Base-by-base conservation (phyloP, 2,329 filamentous ascomycete genomes). In the Kalmusia sp. region DNA sequence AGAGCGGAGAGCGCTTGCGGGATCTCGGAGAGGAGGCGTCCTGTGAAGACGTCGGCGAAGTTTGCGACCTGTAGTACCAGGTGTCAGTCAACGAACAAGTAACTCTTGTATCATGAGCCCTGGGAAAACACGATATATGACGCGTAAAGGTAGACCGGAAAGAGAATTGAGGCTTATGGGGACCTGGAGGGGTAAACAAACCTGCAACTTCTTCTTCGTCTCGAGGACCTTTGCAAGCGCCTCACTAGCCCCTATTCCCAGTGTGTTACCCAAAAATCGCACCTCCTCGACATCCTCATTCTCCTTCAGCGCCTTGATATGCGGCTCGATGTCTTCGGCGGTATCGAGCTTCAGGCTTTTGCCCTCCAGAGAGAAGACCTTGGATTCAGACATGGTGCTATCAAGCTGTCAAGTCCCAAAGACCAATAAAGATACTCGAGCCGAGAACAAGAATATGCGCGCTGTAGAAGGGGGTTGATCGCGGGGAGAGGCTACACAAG, bases 11-110 rank as follows among this genome's bases (percentile, higher is more conserved):
- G 86, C 6, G 95, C 93, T 60, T 89, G 88, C 41, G 95, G 95
- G 59, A 99, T 99, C 75, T 99, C 95, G 75, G 87, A 90, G 58
- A 98, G 87, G 39, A 98, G 86, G 63, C 95, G 91, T 27, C 91
- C 91, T 54, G 95, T 99, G 81, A 98, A 99, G 80, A 99, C 96
- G 76, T 99, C 95, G 75, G 93, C 93, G 52, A 99, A 83, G 78
- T 97, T 96, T 70, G 91, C 93, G 69, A 88, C 81, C 86, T 73
- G 45, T 31, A 37, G 19, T 88, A 66, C 51, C 8, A 15, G 44
- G 49, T 67, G 47, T 58, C 22, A 30, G 46, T 33, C 15, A 33
- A 5, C 44, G 15, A n/a, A n/a, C n/a, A n/a, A n/a, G n/a, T n/a
- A n/a, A n/a, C n/a, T n/a, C n/a, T n/a, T n/a, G n/a, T n/a, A n/a